Conservation (phyloP, 306 rosid genomes). For the Cajanus cajan region DNA sequence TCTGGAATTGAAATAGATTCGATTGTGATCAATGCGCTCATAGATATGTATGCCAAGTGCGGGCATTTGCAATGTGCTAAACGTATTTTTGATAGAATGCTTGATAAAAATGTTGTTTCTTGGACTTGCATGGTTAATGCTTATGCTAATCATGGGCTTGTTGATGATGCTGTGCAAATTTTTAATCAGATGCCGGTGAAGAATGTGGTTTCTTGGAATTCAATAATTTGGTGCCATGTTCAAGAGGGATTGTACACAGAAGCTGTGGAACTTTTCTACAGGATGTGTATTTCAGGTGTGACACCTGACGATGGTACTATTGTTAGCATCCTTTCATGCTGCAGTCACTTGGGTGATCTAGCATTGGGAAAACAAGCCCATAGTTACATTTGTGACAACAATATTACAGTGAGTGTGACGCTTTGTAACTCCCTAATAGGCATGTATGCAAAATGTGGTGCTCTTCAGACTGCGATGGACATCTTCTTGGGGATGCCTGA, state of each 20-base stretch:
- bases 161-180: slow-evolving; percentile 40
- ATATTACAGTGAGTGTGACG: slow-evolving; percentile 35
- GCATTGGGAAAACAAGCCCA: slow-evolving; percentile 57
- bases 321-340: slow-evolving; percentile 58
- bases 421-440: slow-evolving; percentile 58
- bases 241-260: slow-evolving; percentile 52
- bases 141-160: slow-evolving; percentile 54
- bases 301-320: slow-evolving; percentile 67
- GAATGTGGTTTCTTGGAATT: slow-evolving; percentile 81
- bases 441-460: slow-evolving; percentile 77
- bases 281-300: slow-evolving; percentile 51
- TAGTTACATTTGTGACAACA: slow-evolving; percentile 35
- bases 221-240: slow-evolving; percentile 62
- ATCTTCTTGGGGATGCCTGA: slow-evolving; percentile 46
- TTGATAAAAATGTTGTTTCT: slow-evolving; percentile 59
- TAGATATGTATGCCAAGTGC: slow-evolving; percentile 77
- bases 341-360: slow-evolving; percentile 71
- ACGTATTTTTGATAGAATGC: slow-evolving; percentile 48
- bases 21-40: slow-evolving; percentile 56
- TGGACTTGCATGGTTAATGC: slow-evolving; percentile 68
- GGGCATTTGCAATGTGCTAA: slow-evolving; percentile 50
- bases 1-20: slow-evolving; percentile 54
- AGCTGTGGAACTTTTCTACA: slow-evolving; percentile 56
- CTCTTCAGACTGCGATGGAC: slow-evolving; percentile 49
- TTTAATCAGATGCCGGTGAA: slow-evolving; percentile 60